A percentile compares a stretch with the other conserved stretches of the same genome.
Evolutionary conservation across 352 stramenopile genomes (phyloP).

Genomic region (Phytophthora tentaculata): DNA sequence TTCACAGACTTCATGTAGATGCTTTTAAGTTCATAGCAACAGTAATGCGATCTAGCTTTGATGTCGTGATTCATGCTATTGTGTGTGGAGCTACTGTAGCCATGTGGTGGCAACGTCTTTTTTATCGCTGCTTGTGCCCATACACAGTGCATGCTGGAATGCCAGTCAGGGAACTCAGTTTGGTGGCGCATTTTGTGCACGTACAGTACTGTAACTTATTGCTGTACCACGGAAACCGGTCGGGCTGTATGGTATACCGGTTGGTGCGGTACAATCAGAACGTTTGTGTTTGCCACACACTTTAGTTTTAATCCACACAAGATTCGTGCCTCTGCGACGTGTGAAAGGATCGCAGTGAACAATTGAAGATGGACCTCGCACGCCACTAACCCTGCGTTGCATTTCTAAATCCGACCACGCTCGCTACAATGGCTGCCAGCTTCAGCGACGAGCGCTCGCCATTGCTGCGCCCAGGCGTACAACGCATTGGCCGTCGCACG

Average conservation of each 20-base stretch:
- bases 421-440: constrained; percentile 2
- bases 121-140: too few relatives aligned
- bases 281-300: neutral
- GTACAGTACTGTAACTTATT: neutral
- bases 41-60: too few relatives aligned
- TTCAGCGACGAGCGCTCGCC: constrained; percentile 21
- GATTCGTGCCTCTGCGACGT: constrained; percentile 1
- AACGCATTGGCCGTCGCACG: constrained; percentile 11
- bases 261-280: neutral
- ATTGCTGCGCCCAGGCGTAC: constrained; percentile 17
- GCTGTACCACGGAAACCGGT: neutral
- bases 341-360: constrained; percentile 3
- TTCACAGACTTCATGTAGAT: too few relatives aligned
- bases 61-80: too few relatives aligned
- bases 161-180: too few relatives aligned
- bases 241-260: neutral
- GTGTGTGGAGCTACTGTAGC: too few relatives aligned
- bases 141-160: too few relatives aligned
- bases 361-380: constrained; percentile 4
- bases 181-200: neutral
- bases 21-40: too few relatives aligned
- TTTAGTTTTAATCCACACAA: neutral
- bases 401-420: constrained; percentile 7
- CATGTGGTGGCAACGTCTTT: too few relatives aligned
- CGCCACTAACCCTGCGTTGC: neutral